Evolutionary conservation across 176 grass and related monocot species (phyloP).

Genomic region (Oryza glumipatula): DNA sequence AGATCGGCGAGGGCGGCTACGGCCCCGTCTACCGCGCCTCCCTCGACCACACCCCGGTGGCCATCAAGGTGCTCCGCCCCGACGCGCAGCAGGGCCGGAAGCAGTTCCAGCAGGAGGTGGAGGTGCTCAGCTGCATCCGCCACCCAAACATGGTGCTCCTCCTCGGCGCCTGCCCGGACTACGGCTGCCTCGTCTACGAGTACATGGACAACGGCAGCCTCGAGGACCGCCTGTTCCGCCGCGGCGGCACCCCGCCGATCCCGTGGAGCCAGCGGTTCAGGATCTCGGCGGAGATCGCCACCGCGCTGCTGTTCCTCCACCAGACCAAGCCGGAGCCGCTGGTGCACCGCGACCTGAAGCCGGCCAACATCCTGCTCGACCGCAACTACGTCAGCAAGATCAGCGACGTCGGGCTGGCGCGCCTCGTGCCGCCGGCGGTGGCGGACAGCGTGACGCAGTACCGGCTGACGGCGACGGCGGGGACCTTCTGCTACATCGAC

Average conservation of each 20-base stretch:
- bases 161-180: constrained; percentile 86
- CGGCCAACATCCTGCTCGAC: constrained; percentile 90
- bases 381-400: constrained; percentile 98
- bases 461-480: constrained; percentile 81
- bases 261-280: constrained; percentile 77
- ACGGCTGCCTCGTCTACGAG: constrained; percentile 92
- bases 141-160: constrained; percentile 98
- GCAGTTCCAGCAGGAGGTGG: constrained; percentile 98
- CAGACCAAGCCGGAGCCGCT: constrained; percentile 89
- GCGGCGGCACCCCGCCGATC: constrained; percentile 64
- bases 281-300: constrained; percentile 81
- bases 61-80: constrained; percentile 82
- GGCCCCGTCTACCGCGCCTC: constrained; percentile 86
- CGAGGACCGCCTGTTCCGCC: constrained; percentile 78
- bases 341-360: constrained; percentile 93
- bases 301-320: constrained; percentile 84
- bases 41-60: constrained; percentile 87
- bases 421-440: constrained; percentile 76
- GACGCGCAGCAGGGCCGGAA: constrained; percentile 82
- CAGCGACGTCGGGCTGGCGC: constrained; percentile 86
- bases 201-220: constrained; percentile 96
- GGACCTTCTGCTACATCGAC: constrained; percentile 97
- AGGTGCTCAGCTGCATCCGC: constrained; percentile 89
- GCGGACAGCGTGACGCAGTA: constrained; percentile 89
- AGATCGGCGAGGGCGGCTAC: constrained; percentile 95